phyloP scores from a whole-genome alignment of 23 red algal genomes.

The Chondrus crispus region DNA sequence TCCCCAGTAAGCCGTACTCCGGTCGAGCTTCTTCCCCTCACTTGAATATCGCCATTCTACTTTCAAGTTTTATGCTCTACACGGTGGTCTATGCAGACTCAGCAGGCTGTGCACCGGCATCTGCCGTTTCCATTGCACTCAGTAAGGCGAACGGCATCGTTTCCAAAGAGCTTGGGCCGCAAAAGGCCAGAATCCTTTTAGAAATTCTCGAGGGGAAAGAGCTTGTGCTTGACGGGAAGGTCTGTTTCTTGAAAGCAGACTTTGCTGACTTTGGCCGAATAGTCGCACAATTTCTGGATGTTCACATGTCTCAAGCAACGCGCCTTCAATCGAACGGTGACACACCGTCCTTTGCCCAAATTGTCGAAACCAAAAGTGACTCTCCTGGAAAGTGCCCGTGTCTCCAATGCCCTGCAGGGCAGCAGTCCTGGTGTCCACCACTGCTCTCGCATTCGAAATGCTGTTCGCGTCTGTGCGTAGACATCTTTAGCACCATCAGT shows the following conservation, averaged over 20 bases:
- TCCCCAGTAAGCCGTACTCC: background rate
- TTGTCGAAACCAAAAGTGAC: background rate
- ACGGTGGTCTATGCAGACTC: background rate
- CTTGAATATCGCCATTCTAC: background rate
- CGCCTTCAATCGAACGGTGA: background rate
- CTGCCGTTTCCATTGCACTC: background rate
- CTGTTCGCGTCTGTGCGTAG: slow-evolving; percentile 14
- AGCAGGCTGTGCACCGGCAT: slow-evolving; percentile 27
- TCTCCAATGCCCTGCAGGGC: background rate
- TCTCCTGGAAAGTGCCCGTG: slow-evolving; percentile 16
- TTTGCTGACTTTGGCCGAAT: slow-evolving; percentile 26
- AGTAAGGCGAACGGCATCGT: background rate
- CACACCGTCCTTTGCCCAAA: background rate
- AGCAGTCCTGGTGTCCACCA: background rate
- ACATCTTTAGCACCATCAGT: slow-evolving; percentile 34
- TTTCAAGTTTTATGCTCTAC: background rate
- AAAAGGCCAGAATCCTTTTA: slow-evolving; percentile 2
- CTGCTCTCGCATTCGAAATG: background rate
- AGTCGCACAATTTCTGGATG: background rate
- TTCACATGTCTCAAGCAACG: slow-evolving; percentile 1
- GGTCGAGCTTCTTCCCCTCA: background rate
- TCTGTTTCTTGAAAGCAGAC: slow-evolving; percentile 33
- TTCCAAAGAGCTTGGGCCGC: background rate
- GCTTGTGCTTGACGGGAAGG: background rate
- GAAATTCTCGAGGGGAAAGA: slow-evolving; percentile 1